Base-by-base conservation (phyloP, 768 basidiomycete species). In the Collybiopsis confluens region DNA sequence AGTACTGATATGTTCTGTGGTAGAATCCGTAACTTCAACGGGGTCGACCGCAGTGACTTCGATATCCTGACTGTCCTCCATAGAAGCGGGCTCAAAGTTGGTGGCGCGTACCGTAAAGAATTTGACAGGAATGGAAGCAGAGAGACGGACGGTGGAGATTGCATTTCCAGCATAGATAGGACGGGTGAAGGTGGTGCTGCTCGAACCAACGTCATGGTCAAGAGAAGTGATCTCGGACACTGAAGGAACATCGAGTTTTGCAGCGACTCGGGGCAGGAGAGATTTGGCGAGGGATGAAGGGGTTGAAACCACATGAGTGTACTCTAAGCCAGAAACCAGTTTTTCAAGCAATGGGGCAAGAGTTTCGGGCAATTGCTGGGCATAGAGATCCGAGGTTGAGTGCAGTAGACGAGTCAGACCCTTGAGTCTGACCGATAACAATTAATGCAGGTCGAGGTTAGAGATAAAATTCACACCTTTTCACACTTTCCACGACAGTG, bases 111-210 rank as follows among this genome's bases (percentile, higher is more conserved):
- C 91, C 37, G 96, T 97, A 72, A 98, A 92, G 68, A 99, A 84
- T 68, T 98, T 98, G 73, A 94, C 70, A 27, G 81, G 79, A 62
- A 97, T 78, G 48, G 80, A 79, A n/a, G 82, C 80, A 0, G 85
- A 74, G 0, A 89, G 90, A 55, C 86, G 85, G 60, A 99, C 86
- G 40, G 94, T 96, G 23, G 94, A 81, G 53, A 98, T 92, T 42
- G 97, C 97, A 64, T 98, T 98, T 45, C 97, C 97, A 21, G 97
- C 97, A 62, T 99, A 98, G 62, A 98, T 97, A 24, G 92, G 93
- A 23, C 96, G 89, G 4, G 89, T 85, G 68, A 95, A 98, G 1
- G 85, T 91, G 36, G 92, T 92, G 61, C 76, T 79, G 59, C 88
- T 86, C 30, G 83, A 82, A 2, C 85, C 68, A 26, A 70, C 52